These are phyloP conservation scores for Plasmodium reichenowi DNA, from an alignment of 169 alveolate species.

Conservation along the genomic window DNA sequence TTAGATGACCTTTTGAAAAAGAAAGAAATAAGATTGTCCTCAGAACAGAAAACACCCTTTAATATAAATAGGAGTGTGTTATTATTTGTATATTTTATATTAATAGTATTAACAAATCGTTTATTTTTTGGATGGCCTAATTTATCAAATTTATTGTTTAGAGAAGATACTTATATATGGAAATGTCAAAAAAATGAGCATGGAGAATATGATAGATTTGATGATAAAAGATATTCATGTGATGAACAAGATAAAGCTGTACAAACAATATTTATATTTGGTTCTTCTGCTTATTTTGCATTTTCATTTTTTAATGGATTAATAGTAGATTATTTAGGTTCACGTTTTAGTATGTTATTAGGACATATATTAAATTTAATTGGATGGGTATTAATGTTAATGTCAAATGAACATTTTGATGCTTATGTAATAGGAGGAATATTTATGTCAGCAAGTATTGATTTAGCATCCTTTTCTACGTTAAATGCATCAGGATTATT, in stretches of 20 bases:
- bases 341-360: slow-evolving; percentile 75
- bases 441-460: slow-evolving; percentile 78
- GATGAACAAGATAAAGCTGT: slow-evolving; percentile 78
- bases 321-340: slow-evolving; percentile 75
- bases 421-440: slow-evolving; percentile 77
- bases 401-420: slow-evolving; percentile 76
- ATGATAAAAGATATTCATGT: slow-evolving; percentile 63
- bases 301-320: slow-evolving; percentile 78
- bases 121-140: slow-evolving; percentile 77
- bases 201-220: slow-evolving; percentile 14
- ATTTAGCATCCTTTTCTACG: slow-evolving; percentile 72
- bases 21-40: slow-evolving; percentile 43
- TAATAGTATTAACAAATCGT: slow-evolving; percentile 59
- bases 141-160: slow-evolving; percentile 72
- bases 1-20: slow-evolving; percentile 39
- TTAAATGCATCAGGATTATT: slow-evolving; percentile 77
- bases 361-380: slow-evolving; percentile 74
- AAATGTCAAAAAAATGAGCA: slow-evolving; percentile 40
- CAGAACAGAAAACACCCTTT: slow-evolving; percentile 62
- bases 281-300: slow-evolving; percentile 75
- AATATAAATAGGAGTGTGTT: slow-evolving; percentile 44
- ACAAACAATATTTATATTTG: slow-evolving; percentile 51
- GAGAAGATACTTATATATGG: slow-evolving; percentile 81
- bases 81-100: slow-evolving; percentile 27
- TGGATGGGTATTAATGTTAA: slow-evolving; percentile 71